These are phyloP conservation scores for Penicillium glabrum DNA, from an alignment of 2,329 filamentous ascomycete species.

Conservation along the genomic window DNA sequence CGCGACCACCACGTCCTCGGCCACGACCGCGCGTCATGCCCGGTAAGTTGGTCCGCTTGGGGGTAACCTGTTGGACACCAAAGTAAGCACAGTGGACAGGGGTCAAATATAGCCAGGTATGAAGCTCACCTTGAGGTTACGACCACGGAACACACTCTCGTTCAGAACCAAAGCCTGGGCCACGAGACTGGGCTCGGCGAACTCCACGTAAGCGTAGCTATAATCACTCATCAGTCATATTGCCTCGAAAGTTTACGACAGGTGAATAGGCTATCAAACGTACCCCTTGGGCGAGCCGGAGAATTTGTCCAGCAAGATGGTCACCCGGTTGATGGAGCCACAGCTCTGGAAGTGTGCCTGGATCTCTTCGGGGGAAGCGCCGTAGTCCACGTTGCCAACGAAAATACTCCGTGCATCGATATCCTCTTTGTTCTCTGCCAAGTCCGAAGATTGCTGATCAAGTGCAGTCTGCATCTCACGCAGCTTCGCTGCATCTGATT, in stretches of 20 bases:
- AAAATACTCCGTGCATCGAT: conserved; percentile 95
- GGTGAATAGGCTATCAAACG: conserved; percentile 36
- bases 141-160: conserved; percentile 91
- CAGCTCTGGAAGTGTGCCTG: conserved; percentile 98
- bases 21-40: conserved; percentile 88
- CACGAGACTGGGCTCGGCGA: conserved; percentile 89
- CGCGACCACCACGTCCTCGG: conserved; percentile 52
- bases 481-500: conserved; percentile 82
- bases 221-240: conserved; percentile 12
- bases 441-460: conserved; percentile 78
- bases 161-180: conserved; percentile 92
- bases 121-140: conserved; percentile 81
- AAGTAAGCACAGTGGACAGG: not conserved
- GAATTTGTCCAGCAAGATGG: conserved; percentile 96
- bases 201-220: conserved; percentile 98
- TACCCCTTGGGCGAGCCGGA: conserved; percentile 99
- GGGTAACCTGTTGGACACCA: conserved; percentile 61
- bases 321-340: conserved; percentile 96
- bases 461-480: conserved; percentile 84
- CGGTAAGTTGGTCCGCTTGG: conserved; percentile 94
- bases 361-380: conserved; percentile 93
- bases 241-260: not conserved
- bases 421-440: conserved; percentile 92
- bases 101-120: not conserved
- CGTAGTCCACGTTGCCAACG: conserved; percentile 98